These are phyloP conservation scores for Linaria vulgaris DNA, from an alignment of 257 asterid genomes.

Conservation along the genomic window DNA sequence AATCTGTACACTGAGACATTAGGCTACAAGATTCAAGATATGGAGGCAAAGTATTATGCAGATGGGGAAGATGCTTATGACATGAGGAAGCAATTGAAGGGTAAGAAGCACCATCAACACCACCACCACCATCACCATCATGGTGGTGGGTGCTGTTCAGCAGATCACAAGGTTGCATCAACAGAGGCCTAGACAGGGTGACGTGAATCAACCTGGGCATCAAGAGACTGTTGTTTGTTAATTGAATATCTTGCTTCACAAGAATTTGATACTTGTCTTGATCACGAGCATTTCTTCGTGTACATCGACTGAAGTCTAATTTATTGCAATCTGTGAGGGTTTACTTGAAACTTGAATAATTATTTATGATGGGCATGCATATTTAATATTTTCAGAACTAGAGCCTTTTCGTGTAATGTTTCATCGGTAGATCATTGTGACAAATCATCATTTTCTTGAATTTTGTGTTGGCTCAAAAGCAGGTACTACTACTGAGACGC, in stretches of 20 bases:
- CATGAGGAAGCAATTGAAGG: conserved; percentile 91
- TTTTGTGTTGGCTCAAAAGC: background rate
- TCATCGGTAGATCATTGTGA: background rate
- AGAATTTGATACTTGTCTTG: too few relatives aligned
- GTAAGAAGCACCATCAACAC: conserved; percentile 71
- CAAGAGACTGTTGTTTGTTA: conserved; percentile 25
- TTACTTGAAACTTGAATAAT: conserved; percentile 11
- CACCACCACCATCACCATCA: conserved; percentile 73
- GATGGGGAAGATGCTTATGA: conserved; percentile 99
- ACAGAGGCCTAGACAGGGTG: conserved; percentile 46
- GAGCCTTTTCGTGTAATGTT: too few relatives aligned
- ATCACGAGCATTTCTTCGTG: too few relatives aligned
- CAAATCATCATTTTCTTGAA: background rate
- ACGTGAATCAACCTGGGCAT: background rate
- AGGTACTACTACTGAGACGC: too few relatives aligned
- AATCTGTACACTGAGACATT: conserved; percentile 83
- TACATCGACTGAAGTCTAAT: too few relatives aligned
- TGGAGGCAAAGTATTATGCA: conserved; percentile 95
- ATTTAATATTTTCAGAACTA: background rate
- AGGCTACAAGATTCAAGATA: conserved; percentile 86
- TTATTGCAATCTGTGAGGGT: too few relatives aligned
- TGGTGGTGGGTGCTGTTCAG: conserved; percentile 86
- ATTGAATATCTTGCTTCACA: too few relatives aligned
- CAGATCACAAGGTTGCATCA: conserved; percentile 40
- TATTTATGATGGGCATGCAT: conserved; percentile 2